Base-by-base conservation (phyloP, 2,329 filamentous ascomycete genomes). In the Penicillium fuscoglaucum region DNA sequence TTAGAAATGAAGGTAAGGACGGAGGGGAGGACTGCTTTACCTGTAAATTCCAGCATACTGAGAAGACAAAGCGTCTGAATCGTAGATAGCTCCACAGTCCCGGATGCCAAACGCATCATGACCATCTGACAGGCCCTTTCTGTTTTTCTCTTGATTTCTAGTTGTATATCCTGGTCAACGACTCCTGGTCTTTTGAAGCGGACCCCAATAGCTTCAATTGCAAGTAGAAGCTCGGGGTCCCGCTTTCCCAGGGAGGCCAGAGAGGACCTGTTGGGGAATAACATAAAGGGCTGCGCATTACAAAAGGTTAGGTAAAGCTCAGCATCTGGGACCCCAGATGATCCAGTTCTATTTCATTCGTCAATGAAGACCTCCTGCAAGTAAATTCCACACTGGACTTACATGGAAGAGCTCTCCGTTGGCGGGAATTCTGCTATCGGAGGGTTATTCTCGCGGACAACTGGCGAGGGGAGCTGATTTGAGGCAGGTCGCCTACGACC, bases 11-110 rank as follows among this genome's bases (percentile, higher is more conserved):
- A 21, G 4, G 21, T 2, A 21, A 13, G 5, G 5, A 29, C 9
- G 2, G 3, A 10, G 24, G 6, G 1, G 1, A 2, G 8, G 4
- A 2, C 7, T 15, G 13, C 5, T 62, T 52, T 63, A 73, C 70
- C 59, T 55, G 70, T 70, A 35, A 72, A 74, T 26, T 73, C 70
- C 8, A 68, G 52, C 51, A 70, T 51, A 39, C 70, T 70, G 4
- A 75, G 55, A 15, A 75, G 62, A 41, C 71, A 74, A 7, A 74
- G 48, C 1, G 68, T 60, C 50, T 75, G 73, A 15, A 75, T 59
- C 0, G 72, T 74, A 3, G 72, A 73, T 7, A 74, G 61, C 26
- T 74, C 71, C 31, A 73, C 63, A 9, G 56, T 61, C 6, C 72
- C 72, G 21, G 69, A 58, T 17, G 64, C 56, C 2, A 75, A 26